Evolutionary conservation across 1,284 basidiomycete species (phyloP), one percentile per base, ranked within the genome.

Genomic region (Naganishia sp.): DNA sequence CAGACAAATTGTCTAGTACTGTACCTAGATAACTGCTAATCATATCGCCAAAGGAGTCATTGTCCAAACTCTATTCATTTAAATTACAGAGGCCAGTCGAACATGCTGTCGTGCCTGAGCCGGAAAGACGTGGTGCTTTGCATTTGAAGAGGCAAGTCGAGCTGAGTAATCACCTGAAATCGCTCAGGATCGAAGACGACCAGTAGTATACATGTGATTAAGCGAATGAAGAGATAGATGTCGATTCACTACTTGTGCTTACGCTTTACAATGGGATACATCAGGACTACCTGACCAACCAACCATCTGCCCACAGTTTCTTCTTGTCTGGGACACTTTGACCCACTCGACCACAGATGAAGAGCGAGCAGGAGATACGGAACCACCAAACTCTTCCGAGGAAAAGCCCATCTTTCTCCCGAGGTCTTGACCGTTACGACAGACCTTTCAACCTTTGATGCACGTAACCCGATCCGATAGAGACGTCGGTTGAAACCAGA

Each of bases 301-400:
- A 39, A 13, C 6, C 36, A 39, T 39, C 10, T 39, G 10, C 4
- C 13, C 10, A 39, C 36, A 7, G 36, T 39, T 39, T 39, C 4
- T 13, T 39, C 36, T 43, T 64, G 61, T 64, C 61, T 64, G 61
- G 61, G 54, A 64, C 61, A 64, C 61, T 64, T 64, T 55, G 61
- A 64, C 61, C 61, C 61, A 64, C 61, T 64, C 61, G 61, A 48
- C 61, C 61, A 64, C 61, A 45, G 49, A 55, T 64, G 50, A 48
- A 64, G 61, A 64, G 61, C 61, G 61, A 64, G 61, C 61, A 64
- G 61, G 61, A 64, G 61, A 64, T 64, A 64, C 61, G 61, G 61
- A 64, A 45, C 61, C 61, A 64, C 53, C 42, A 33, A 54, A 54
- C 53, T 39, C 61, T 64, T 55, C 33, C 52, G 25, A 64, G 52